A percentile compares a stretch with the other conserved stretches of the same genome.
Conservation (phyloP, 176 grass and related monocot genomes). For the Dendrocalamus sinicus region DNA sequence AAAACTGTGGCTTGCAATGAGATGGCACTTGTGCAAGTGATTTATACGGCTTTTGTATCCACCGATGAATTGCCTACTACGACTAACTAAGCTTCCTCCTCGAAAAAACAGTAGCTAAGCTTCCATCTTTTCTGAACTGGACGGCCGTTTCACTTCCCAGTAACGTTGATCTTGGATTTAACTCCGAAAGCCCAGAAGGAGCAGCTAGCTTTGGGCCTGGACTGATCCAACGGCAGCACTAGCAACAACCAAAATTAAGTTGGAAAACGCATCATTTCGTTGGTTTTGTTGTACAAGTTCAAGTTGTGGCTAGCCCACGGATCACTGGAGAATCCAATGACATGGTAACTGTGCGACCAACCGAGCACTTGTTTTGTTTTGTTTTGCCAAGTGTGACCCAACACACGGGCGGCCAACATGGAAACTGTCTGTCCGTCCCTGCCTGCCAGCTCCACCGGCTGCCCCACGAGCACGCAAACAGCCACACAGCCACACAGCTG, state of each 20-base stretch:
- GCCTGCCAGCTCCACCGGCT: neutral
- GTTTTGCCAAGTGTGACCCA: constrained; percentile 19
- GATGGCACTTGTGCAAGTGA: neutral
- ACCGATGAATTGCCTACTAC: too few species aligned
- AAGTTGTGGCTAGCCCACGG: neutral
- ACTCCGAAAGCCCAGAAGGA: neutral
- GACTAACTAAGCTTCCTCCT: too few species aligned
- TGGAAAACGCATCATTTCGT: neutral
- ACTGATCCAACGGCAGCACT: neutral
- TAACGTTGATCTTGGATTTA: neutral
- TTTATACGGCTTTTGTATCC: neutral
- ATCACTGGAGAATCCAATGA: neutral
- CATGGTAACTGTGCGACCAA: neutral
- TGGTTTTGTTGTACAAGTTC: neutral
- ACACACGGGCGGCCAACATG: neutral
- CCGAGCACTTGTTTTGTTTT: neutral
- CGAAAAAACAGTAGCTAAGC: too few species aligned
- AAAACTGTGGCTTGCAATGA: neutral
- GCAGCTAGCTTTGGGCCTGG: neutral
- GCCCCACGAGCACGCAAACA: too few species aligned
- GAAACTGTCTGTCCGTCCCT: neutral
- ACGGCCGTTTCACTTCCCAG: neutral
- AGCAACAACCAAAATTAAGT: neutral
- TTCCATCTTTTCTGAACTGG: too few species aligned
- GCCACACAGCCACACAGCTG: too few species aligned